Percentiles rank a stretch among this genome's conserved stretches.
Conservation (phyloP, 2,329 filamentous ascomycete species). For the Amauroascus niger region DNA sequence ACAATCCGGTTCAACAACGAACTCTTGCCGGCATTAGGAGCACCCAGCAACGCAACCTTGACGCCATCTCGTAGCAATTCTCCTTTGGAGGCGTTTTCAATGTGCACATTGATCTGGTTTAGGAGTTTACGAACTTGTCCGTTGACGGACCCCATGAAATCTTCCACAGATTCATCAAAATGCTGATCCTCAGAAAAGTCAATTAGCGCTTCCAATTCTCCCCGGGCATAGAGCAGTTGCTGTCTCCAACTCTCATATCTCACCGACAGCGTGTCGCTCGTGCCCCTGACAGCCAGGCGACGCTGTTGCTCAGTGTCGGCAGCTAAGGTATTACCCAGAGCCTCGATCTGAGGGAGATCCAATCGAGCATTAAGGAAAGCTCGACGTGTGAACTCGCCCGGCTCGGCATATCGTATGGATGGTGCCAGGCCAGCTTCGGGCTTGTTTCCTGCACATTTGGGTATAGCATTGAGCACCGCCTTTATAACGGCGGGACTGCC, state of each 20-base stretch:
- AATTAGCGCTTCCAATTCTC: constrained; percentile 88
- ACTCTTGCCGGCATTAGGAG: constrained; percentile 91
- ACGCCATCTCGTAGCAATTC: constrained; percentile 81
- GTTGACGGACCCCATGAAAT: constrained; percentile 61
- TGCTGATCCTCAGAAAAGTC: constrained; percentile 97
- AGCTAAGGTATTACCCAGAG: constrained; percentile 50
- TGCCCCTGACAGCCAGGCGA: constrained; percentile 69
- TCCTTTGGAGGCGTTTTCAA: constrained; percentile 66
- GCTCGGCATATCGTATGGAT: constrained; percentile 73
- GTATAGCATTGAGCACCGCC: constrained; percentile 70
- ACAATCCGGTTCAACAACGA: constrained; percentile 85
- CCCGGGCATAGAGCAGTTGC: constrained; percentile 67
- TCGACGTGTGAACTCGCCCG: constrained; percentile 87
- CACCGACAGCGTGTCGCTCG: constrained; percentile 57
- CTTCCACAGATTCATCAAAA: constrained; percentile 74
- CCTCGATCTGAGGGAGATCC: constrained; percentile 72
- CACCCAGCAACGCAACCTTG: constrained; percentile 73
- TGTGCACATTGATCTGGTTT: constrained; percentile 56
- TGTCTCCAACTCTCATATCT: constrained; percentile 78
- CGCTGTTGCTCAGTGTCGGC: constrained; percentile 87
- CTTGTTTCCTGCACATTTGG: constrained; percentile 30
- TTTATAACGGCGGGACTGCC: constrained; percentile 82
- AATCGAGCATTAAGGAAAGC: constrained; percentile 82
- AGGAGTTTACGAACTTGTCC: constrained; percentile 53
- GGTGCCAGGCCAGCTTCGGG: background rate